Evolutionary conservation across 176 grass and related monocot species (phyloP).

Genomic region (Dactylis glomerata): DNA sequence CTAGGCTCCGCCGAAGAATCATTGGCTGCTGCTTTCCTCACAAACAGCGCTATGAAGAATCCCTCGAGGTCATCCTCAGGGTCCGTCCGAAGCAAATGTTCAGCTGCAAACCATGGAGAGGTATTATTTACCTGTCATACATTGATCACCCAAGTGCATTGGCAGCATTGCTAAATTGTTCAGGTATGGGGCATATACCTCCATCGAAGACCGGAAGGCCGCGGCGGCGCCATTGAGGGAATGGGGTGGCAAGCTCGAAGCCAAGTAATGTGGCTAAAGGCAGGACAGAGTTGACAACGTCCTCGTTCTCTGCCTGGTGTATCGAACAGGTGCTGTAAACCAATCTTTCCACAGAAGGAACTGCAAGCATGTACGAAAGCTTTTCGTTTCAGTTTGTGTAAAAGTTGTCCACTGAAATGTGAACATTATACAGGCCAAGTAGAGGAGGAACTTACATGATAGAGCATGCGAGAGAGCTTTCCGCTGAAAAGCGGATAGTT

Average conservation of each 20-base stretch:
- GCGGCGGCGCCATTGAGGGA: constrained; percentile 66
- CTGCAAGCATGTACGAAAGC: constrained; percentile 32
- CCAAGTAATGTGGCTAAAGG: constrained; percentile 65
- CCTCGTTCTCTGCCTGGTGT: constrained; percentile 86
- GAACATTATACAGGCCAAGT: neutral
- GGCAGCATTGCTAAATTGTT: neutral
- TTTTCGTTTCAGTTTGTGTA: constrained; percentile 28
- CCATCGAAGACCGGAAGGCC: constrained; percentile 74
- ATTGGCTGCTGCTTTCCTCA: constrained; percentile 36
- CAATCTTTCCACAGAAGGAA: constrained; percentile 69
- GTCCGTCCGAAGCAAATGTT: constrained; percentile 73
- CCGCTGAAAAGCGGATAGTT: constrained; percentile 78
- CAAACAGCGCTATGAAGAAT: constrained; percentile 86
- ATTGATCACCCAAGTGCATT: neutral
- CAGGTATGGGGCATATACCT: constrained; percentile 35
- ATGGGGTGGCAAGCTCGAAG: constrained; percentile 72
- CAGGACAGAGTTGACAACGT: constrained; percentile 66
- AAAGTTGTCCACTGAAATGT: neutral
- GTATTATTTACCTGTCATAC: neutral
- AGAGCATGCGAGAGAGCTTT: constrained; percentile 83
- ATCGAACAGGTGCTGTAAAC: constrained; percentile 93
- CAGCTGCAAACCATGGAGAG: constrained; percentile 32
- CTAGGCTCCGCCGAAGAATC: neutral
- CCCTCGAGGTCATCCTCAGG: constrained; percentile 75
- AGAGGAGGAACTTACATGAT: constrained; percentile 54